These are phyloP conservation scores for Medakamo hakoo DNA, from an alignment of 139 green algal genomes.

Conservation along the genomic window DNA sequence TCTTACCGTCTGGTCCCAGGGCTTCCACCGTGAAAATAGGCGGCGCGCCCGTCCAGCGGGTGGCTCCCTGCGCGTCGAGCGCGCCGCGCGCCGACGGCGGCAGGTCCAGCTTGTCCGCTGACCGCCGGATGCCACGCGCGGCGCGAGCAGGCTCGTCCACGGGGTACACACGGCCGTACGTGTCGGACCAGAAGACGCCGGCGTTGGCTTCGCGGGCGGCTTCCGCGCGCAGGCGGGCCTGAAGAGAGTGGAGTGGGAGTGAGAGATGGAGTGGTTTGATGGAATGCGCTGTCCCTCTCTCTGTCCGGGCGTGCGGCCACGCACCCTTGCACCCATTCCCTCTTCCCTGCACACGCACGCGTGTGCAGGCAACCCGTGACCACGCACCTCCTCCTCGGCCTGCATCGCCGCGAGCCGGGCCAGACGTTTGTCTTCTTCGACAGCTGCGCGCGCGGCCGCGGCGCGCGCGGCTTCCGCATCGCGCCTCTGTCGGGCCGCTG, in stretches of 20 bases:
- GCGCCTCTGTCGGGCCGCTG: no score
- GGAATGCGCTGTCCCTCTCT: not conserved
- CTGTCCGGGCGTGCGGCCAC: no score
- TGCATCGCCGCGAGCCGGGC: not conserved
- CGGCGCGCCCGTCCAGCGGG: no score
- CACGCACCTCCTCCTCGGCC: not conserved
- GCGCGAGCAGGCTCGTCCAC: not conserved
- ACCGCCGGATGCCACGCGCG: not conserved
- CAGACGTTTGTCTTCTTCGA: not conserved
- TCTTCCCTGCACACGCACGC: no score
- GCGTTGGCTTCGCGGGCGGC: not conserved
- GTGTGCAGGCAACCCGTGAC: no score
- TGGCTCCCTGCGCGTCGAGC: not conserved
- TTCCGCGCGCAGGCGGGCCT: not conserved
- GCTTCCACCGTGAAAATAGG: not conserved
- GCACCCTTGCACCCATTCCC: no score
- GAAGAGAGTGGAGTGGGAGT: not conserved
- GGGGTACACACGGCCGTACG: not conserved
- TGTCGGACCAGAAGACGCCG: not conserved
- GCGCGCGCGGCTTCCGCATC: not conserved
- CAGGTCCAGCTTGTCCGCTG: not conserved
- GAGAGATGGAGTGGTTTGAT: not conserved
- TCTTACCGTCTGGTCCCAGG: no score
- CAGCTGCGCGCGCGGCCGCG: not conserved
- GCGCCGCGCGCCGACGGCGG: no score